Percentiles rank a stretch among this genome's conserved stretches.
These are phyloP conservation scores for Carallia pectinifolia DNA, from an alignment of 345 rosid species.

Conservation along the genomic window DNA sequence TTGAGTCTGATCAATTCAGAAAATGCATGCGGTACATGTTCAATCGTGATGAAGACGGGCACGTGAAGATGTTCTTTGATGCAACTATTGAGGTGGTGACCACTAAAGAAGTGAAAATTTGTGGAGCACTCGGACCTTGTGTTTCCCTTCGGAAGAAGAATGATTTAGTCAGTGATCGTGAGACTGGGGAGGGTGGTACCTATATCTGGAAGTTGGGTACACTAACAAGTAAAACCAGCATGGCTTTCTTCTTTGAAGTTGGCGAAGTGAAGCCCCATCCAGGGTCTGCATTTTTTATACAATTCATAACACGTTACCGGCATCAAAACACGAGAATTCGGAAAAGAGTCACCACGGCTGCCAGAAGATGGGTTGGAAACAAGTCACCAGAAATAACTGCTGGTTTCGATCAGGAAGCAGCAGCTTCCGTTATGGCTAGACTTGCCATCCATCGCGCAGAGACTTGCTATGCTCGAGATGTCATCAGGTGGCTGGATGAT, in stretches of 20 bases:
- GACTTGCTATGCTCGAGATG: constrained; percentile 70
- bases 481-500: constrained; percentile 88
- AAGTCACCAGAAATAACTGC: constrained; percentile 69
- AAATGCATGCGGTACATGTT: constrained; percentile 77
- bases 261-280: constrained; percentile 61
- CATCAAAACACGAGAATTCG: constrained; percentile 61
- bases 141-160: constrained; percentile 65
- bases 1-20: constrained; percentile 72
- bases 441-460: constrained; percentile 81
- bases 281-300: constrained; percentile 84
- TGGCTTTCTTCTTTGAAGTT: constrained; percentile 82
- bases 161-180: constrained; percentile 62
- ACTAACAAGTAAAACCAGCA: constrained; percentile 69
- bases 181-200: constrained; percentile 81
- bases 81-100: constrained; percentile 86
- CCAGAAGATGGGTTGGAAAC: constrained; percentile 88
- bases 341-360: constrained; percentile 87
- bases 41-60: constrained; percentile 60
- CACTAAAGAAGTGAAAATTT: constrained; percentile 70
- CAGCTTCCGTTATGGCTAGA: constrained; percentile 91
- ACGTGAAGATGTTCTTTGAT: constrained; percentile 76
- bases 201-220: constrained; percentile 77
- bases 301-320: constrained; percentile 78
- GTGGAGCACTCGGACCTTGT: constrained; percentile 95
- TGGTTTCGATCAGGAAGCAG: constrained; percentile 97